Base-by-base conservation (phyloP, 1,139 yeast genomes). In the Suhomyces panamericanus region DNA sequence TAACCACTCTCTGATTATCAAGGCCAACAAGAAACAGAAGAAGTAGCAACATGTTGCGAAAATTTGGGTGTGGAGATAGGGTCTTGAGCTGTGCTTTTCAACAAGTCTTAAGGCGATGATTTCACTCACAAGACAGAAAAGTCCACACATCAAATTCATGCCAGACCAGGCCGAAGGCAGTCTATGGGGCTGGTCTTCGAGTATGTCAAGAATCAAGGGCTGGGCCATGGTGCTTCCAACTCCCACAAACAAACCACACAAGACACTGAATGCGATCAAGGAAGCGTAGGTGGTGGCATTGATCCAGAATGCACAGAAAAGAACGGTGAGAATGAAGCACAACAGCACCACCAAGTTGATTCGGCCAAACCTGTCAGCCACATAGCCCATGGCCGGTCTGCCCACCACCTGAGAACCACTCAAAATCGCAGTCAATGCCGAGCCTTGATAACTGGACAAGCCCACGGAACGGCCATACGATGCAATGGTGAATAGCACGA, bases 391-490 rank as follows among this genome's bases (percentile, higher is more conserved):
- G 1, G 64, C 32, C 1, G 91, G 91, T 52, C 93, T 70, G 0
- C 93, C 93, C 12, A 85, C 51, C 3, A 74, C 64, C 60, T 85
- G 90, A 1, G 83, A 83, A 4, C 79, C 81, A 58, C 81, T 83
- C 54, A 85, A 66, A 7, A 83, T 60, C 0, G 89, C 83, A 3
- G 88, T 81, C 26, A 84, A 63, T 16, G 69, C 64, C 5, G 89
- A 75, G 5, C 83, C 88, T 52, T 85, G 83, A 16, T 70, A 58
- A 26, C 73, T 61, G 7, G 79, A 55, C 33, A 85, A 62, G 0
- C 90, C 90, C 29, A 81, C 70, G 20, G 84, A 70, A 1, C 79
- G 69, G 14, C 85, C 85, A 58, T 79, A 85, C 2, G 87, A 68
- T 1, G 88, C 71, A 47, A 83, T 59, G 0, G 90, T 77, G 55